Percentiles rank a stretch among this genome's conserved stretches.
phyloP scores from a whole-genome alignment of 768 basidiomycete species.

The Hortiboletus campestris region DNA sequence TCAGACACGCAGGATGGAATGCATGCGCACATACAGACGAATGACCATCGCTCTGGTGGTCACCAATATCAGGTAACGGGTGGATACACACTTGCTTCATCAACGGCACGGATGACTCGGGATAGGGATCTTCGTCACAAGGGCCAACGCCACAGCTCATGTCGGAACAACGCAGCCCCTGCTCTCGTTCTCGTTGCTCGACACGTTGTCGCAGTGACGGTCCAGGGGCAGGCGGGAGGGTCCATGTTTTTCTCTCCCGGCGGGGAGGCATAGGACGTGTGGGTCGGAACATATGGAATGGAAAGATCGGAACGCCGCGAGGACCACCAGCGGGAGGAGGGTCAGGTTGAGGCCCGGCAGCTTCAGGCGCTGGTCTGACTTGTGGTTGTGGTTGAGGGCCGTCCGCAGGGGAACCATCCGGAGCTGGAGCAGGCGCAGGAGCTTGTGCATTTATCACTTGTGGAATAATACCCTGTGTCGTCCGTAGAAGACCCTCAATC shows the following conservation, averaged over 20 bases:
- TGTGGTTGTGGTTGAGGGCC: conserved; percentile 12
- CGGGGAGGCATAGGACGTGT: conserved; percentile 26
- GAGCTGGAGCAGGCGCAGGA: background rate
- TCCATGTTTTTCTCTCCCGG: conserved; percentile 50
- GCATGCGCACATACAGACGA: conserved; percentile 53
- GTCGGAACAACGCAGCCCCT: conserved; percentile 70
- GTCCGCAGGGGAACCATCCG: background rate
- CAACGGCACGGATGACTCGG: conserved; percentile 24
- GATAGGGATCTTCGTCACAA: conserved; percentile 65
- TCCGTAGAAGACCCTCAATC: conserved; percentile 26
- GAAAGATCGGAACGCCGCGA: conserved; percentile 16
- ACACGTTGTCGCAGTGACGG: conserved; percentile 70
- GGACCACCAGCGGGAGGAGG: conserved; percentile 6
- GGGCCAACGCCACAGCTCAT: conserved; percentile 73
- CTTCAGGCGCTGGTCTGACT: conserved; percentile 1
- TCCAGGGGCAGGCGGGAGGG: conserved; percentile 61
- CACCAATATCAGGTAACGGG: conserved; percentile 6
- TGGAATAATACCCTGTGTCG: conserved; percentile 27
- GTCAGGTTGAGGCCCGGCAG: background rate
- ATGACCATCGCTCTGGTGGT: conserved; percentile 15
- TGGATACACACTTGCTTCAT: conserved; percentile 27
- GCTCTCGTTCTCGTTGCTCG: conserved; percentile 69
- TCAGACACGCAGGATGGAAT: conserved; percentile 74
- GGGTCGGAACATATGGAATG: conserved; percentile 22
- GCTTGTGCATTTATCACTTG: conserved; percentile 18